These are phyloP conservation scores for Cystofilobasidium bisporidii DNA, from an alignment of 768 basidiomycete genomes.

Conservation along the genomic window DNA sequence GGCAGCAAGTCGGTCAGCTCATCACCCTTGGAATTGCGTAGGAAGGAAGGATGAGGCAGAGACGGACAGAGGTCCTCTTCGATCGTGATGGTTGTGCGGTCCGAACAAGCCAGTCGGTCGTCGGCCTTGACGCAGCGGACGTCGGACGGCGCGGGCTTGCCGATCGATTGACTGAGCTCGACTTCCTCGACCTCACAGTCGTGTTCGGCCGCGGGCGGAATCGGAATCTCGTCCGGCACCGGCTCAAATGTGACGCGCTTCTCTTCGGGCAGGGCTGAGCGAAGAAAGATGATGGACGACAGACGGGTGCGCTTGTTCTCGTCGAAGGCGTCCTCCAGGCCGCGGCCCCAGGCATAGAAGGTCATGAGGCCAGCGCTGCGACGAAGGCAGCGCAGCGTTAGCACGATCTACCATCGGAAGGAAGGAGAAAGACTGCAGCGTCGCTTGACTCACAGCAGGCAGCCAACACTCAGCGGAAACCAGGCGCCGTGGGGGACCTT, in stretches of 20 bases:
- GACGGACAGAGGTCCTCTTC: background rate
- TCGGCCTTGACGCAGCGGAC: conserved; percentile 30
- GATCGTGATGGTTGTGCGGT: conserved; percentile 33
- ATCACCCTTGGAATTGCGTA: no score
- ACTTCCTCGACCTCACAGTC: conserved; percentile 28
- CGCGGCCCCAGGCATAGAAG: conserved; percentile 56
- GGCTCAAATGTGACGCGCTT: conserved; percentile 32
- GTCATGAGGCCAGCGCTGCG: conserved; percentile 46
- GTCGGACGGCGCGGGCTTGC: conserved; percentile 7
- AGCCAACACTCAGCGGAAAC: conserved; percentile 56
- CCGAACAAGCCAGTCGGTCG: conserved; percentile 2
- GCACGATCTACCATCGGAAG: no score
- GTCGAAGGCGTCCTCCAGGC: conserved; percentile 56
- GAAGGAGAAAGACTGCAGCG: no score
- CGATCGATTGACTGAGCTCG: conserved; percentile 28
- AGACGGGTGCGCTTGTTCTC: conserved; percentile 48
- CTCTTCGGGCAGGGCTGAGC: background rate
- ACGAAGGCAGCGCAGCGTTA: no score
- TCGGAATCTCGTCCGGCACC: background rate
- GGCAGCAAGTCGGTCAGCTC: no score
- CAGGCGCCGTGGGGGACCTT: conserved; percentile 51
- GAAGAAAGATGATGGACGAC: conserved; percentile 30
- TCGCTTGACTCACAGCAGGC: conserved; percentile 48
- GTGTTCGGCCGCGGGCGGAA: background rate
- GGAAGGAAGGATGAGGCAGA: no score